Percentiles rank a stretch among this genome's conserved stretches.
Evolutionary conservation across 495 filamentous ascomycete species (phyloP).

Genomic region (Aspergillus baeticus): DNA sequence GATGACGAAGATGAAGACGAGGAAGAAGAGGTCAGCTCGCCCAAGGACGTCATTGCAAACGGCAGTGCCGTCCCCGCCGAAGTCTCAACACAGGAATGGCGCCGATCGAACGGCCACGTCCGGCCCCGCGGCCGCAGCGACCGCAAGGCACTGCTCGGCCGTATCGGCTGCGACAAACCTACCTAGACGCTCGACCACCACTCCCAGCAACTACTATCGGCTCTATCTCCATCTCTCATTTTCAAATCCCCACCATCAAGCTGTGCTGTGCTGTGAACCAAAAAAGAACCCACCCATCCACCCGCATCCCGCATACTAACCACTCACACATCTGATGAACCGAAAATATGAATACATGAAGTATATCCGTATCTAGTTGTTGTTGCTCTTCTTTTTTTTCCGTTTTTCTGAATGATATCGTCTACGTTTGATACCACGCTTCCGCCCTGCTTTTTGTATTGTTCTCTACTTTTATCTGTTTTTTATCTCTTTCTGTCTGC

Average conservation of each 20-base stretch:
- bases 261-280: background rate
- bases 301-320: too few species aligned
- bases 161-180: constrained; percentile 62
- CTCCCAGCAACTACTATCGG: constrained; percentile 41
- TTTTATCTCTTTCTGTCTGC: background rate
- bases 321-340: constrained; percentile 3
- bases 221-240: constrained; percentile 34
- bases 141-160: constrained; percentile 58
- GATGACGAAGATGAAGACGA: constrained; percentile 52
- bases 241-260: background rate
- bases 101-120: constrained; percentile 33
- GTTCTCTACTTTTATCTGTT: background rate
- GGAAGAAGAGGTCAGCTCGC: constrained; percentile 19
- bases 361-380: background rate
- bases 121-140: constrained; percentile 37
- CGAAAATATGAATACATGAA: constrained; percentile 11
- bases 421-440: constrained; percentile 22
- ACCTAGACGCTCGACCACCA: constrained; percentile 28
- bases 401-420: constrained; percentile 1
- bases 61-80: constrained; percentile 28
- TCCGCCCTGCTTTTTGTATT: constrained; percentile 11
- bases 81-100: constrained; percentile 43
- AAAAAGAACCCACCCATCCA: too few species aligned
- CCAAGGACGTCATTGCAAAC: constrained; percentile 24
- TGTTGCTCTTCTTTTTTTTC: constrained; percentile 2